Conservation (phyloP, 768 basidiomycete genomes). For the Mycena crocata region DNA sequence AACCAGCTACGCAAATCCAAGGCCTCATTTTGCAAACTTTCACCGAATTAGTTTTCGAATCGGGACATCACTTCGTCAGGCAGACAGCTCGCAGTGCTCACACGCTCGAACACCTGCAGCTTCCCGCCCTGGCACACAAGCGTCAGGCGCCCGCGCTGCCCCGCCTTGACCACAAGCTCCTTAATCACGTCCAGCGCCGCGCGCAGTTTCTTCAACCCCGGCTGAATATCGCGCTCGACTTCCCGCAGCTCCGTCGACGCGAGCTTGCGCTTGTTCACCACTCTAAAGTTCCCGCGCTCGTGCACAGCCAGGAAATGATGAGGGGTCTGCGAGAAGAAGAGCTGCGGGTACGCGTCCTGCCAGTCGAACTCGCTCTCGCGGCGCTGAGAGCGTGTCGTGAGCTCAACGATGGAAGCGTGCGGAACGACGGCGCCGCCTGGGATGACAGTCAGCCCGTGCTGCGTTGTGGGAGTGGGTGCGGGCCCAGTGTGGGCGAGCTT, state of each 20-base stretch:
- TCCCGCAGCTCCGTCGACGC: constrained; percentile 49
- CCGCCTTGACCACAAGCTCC: constrained; percentile 62
- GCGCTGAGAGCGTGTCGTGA: constrained; percentile 55
- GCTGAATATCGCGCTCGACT: constrained; percentile 47
- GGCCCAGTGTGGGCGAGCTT: constrained; percentile 37
- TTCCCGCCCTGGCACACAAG: constrained; percentile 62
- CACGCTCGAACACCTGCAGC: constrained; percentile 64
- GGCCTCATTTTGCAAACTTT: too few relatives aligned
- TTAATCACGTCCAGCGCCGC: constrained; percentile 57
- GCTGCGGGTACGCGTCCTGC: constrained; percentile 71
- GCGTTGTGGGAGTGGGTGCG: constrained; percentile 22
- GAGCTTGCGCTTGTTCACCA: constrained; percentile 61
- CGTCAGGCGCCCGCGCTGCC: constrained; percentile 63
- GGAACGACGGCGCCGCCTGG: constrained; percentile 48
- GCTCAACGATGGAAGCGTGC: constrained; percentile 57
- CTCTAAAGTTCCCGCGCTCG: constrained; percentile 61
- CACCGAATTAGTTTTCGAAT: constrained; percentile 38
- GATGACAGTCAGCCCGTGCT: constrained; percentile 38
- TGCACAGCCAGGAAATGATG: constrained; percentile 73
- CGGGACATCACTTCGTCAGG: constrained; percentile 55
- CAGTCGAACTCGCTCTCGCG: constrained; percentile 57
- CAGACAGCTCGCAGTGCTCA: constrained; percentile 53
- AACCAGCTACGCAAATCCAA: too few relatives aligned
- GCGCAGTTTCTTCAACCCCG: constrained; percentile 51
- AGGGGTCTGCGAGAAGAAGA: constrained; percentile 76